Evolutionary conservation across 768 basidiomycete genomes (phyloP).

Genomic region (Termitomyces sp.): DNA sequence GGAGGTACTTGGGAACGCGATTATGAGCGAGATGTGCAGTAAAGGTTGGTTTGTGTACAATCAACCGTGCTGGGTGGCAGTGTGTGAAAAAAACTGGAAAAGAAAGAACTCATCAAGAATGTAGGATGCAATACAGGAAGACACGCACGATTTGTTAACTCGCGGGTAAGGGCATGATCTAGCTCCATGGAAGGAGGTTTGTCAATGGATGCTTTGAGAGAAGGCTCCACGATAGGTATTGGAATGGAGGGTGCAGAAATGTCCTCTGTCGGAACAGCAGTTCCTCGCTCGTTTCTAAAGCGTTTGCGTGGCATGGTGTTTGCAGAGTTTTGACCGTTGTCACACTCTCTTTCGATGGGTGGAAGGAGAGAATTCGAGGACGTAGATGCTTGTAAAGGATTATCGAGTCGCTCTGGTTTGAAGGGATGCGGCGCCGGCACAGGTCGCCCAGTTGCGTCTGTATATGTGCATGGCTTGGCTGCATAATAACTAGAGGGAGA

Average conservation of each 20-base stretch:
- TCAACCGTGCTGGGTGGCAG: constrained; percentile 68
- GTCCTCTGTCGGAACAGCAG: constrained; percentile 30
- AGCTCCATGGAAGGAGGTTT: constrained; percentile 39
- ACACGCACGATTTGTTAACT: constrained; percentile 66
- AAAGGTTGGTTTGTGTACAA: constrained; percentile 79
- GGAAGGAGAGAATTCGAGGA: constrained; percentile 19
- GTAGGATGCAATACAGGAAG: constrained; percentile 7
- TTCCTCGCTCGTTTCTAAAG: constrained; percentile 36
- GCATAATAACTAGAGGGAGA: constrained; percentile 60
- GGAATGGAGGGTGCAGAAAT: constrained; percentile 19
- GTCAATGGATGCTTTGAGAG: constrained; percentile 32
- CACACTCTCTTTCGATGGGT: constrained; percentile 30
- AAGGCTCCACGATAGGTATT: constrained; percentile 30
- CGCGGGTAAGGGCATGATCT: constrained; percentile 60
- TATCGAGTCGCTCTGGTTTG: constrained; percentile 35
- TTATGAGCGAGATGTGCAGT: constrained; percentile 58
- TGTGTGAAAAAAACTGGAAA: constrained; percentile 73
- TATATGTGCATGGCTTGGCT: constrained; percentile 76
- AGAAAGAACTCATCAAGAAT: constrained; percentile 10
- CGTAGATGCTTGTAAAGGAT: constrained; percentile 13
- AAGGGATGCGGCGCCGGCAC: constrained; percentile 64
- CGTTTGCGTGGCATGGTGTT: constrained; percentile 36
- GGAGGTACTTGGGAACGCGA: constrained; percentile 61
- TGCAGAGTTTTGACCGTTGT: constrained; percentile 20
- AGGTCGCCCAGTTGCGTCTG: constrained; percentile 71